Evolutionary conservation across 1,284 basidiomycete species (phyloP).

Genomic region (Ganoderma resinaceum): DNA sequence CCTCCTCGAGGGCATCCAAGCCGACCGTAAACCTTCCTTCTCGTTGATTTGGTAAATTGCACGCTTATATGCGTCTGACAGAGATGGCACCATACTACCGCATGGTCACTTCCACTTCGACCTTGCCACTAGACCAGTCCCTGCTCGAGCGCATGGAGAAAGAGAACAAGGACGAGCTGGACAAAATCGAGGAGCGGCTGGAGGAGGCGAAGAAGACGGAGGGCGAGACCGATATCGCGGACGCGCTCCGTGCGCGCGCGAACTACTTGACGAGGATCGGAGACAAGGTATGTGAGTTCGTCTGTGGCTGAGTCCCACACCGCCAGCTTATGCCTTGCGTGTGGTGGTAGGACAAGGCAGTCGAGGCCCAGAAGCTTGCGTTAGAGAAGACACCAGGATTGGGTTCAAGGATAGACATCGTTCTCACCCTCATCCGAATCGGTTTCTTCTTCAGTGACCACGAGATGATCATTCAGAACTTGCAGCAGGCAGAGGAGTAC

Average conservation of each 20-base stretch:
- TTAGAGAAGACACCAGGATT: constrained; percentile 93
- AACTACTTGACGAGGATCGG: constrained; percentile 91
- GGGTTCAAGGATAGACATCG: constrained; percentile 93
- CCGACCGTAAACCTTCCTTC: constrained; percentile 66
- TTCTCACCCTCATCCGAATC: constrained; percentile 88
- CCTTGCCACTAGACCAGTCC: constrained; percentile 58
- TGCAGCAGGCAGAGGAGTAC: constrained; percentile 86
- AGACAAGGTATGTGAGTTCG: constrained; percentile 72
- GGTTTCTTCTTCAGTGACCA: constrained; percentile 93
- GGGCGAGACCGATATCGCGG: constrained; percentile 94
- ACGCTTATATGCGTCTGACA: constrained; percentile 30
- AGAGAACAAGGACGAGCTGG: constrained; percentile 80
- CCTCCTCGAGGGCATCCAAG: constrained; percentile 80
- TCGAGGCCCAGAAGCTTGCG: constrained; percentile 86
- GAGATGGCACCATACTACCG: constrained; percentile 89
- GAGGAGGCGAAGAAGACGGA: constrained; percentile 90
- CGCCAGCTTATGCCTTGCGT: background rate
- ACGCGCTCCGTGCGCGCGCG: constrained; percentile 86
- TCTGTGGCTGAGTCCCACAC: background rate
- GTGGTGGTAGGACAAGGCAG: constrained; percentile 65
- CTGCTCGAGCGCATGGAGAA: constrained; percentile 77
- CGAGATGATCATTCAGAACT: constrained; percentile 74
- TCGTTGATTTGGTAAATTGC: background rate
- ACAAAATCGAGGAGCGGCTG: constrained; percentile 80
- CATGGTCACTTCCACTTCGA: constrained; percentile 56